These are phyloP conservation scores for Fusarium zealandicum DNA, from an alignment of 2,329 filamentous ascomycete genomes.

Conservation along the genomic window DNA sequence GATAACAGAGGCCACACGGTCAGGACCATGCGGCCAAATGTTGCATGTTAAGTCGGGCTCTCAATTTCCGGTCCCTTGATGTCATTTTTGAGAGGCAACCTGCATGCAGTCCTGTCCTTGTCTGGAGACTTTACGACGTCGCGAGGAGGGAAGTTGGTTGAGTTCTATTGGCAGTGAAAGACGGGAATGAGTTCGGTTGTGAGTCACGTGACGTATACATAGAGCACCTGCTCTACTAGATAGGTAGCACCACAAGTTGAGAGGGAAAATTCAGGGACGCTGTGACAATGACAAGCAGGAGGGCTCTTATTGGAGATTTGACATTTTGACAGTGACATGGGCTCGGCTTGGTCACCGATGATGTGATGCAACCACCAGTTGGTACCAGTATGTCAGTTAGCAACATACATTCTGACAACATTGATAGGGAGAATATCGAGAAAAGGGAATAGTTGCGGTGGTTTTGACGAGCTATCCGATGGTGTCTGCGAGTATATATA, in stretches of 20 bases:
- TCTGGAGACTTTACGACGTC: not conserved
- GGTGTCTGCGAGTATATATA: too few relatives aligned
- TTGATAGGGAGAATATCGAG: too few relatives aligned
- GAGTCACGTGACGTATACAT: not conserved
- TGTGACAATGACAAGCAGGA: slow-evolving; percentile 4
- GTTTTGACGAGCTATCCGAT: too few relatives aligned
- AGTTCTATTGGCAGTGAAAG: not conserved
- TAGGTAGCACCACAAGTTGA: too few relatives aligned
- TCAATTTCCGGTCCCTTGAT: slow-evolving; percentile 16
- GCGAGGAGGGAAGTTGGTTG: not conserved
- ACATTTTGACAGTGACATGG: not conserved
- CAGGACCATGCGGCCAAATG: not conserved
- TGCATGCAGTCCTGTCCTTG: not conserved
- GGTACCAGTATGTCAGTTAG: not conserved
- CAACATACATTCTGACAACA: too few relatives aligned
- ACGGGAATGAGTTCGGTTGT: not conserved
- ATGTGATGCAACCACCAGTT: slow-evolving; percentile 21
- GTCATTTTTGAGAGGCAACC: slow-evolving; percentile 12
- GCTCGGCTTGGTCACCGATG: slow-evolving; percentile 1
- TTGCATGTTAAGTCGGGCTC: slow-evolving; percentile 9
- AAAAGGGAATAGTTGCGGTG: too few relatives aligned
- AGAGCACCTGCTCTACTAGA: too few relatives aligned
- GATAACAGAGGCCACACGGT: not conserved
- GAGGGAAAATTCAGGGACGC: too few relatives aligned
- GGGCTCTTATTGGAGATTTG: slow-evolving; percentile 14